Base-by-base conservation (phyloP, 768 basidiomycete species). In the Mycena latifolia region DNA sequence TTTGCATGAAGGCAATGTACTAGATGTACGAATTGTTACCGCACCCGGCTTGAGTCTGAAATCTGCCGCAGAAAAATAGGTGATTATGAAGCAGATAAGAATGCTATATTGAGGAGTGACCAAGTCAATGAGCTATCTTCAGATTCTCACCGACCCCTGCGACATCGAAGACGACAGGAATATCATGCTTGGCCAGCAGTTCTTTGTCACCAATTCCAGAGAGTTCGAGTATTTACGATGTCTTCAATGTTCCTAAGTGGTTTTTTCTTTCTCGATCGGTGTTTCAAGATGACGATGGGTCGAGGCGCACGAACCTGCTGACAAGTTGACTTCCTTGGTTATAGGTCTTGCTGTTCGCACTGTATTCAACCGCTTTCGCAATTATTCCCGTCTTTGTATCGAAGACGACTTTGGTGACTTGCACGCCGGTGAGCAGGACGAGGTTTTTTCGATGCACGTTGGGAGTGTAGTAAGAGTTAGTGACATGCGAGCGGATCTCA, bases 1-100 rank as follows among this genome's bases (percentile, higher is more conserved):
- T 31, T 28, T 14, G 46, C 9, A 48, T 20, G 4, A 8, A 15
- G 24, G 3, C 27, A 50, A 18, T 10, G 1, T 9, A 22, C 14
- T 5, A 28, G 17, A 28, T 14, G 9, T 31, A 50, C 48, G 28
- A n/a, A 50, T 27, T 25, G 48, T 17, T 14, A 31, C 14, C 28
- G 20, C 11, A 6, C 25, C 17, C 5, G 27, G 15, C 8, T 11
- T 29, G 5, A 50, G 28, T 10, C 18, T 14, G 28, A 29, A 50
- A 31, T 50, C 48, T 11, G 48, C n/a, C 29, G 27, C 12, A 8
- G 6, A 28, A 18, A 29, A 50, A 25, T 12, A 28, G 48, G 10
- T 50, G 48, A 50, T 50, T 28, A 27, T 50, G 15, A 12, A 50
- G n/a, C n/a, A n/a, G n/a, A n/a, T n/a, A n/a, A n/a, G n/a, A n/a